A percentile compares a stretch with the other conserved stretches of the same genome.
Evolutionary conservation across 1,284 basidiomycete species (phyloP).

Genomic region (Gastroboletus turbinatus): DNA sequence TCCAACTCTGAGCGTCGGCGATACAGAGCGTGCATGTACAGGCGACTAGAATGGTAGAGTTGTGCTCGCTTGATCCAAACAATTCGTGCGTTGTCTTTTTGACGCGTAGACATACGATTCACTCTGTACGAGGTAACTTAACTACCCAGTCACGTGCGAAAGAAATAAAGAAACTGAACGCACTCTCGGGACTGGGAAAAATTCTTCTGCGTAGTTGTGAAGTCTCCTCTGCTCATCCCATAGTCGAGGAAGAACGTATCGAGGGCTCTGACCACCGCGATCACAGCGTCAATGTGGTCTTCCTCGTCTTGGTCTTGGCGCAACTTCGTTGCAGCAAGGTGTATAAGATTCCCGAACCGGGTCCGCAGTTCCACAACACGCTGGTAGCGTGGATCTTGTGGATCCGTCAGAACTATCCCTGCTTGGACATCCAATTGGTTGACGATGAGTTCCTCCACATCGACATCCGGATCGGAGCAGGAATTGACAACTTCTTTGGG

Average conservation of each 20-base stretch:
- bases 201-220: conserved; percentile 65
- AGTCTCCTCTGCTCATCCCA: conserved; percentile 59
- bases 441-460: conserved; percentile 67
- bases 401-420: conserved; percentile 78
- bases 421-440: conserved; percentile 63
- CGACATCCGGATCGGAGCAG: conserved; percentile 59
- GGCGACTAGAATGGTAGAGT: conserved; percentile 67
- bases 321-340: conserved; percentile 69
- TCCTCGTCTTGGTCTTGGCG: conserved; percentile 60
- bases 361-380: conserved; percentile 58
- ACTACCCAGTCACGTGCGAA: background rate
- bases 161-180: conserved; percentile 27
- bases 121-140: conserved; percentile 39
- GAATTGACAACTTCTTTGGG: conserved; percentile 54
- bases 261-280: conserved; percentile 66
- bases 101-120: conserved; percentile 68
- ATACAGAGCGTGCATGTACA: conserved; percentile 80
- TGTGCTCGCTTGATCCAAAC: conserved; percentile 82
- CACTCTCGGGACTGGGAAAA: conserved; percentile 70
- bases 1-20: conserved; percentile 80
- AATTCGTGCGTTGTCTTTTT: conserved; percentile 73
- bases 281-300: conserved; percentile 91
- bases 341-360: conserved; percentile 71
- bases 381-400: conserved; percentile 75
- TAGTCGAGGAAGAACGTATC: conserved; percentile 78